Evolutionary conservation across 352 stramenopile species (phyloP).

Genomic region (Phytophthora foliorum): DNA sequence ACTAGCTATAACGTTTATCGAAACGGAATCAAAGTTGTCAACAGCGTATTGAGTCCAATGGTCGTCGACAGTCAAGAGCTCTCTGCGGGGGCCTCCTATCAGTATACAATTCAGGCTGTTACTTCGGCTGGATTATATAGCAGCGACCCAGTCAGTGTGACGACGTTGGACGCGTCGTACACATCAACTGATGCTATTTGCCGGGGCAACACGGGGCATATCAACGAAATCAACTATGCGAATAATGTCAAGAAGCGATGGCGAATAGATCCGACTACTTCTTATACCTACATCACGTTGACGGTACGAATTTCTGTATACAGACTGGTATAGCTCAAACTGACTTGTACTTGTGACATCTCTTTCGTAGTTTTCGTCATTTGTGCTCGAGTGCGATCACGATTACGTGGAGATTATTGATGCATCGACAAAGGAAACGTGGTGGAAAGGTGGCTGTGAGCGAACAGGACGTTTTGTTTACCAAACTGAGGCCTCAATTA

Average conservation of each 20-base stretch:
- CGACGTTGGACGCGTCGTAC: constrained; percentile 22
- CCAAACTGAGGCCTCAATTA: constrained; percentile 41
- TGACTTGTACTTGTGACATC: constrained; percentile 5
- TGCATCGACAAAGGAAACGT: constrained; percentile 17
- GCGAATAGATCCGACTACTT: constrained; percentile 40
- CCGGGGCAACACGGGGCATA: constrained; percentile 23
- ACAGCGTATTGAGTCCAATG: not conserved
- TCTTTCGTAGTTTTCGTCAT: constrained; percentile 36
- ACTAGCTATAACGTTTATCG: constrained; percentile 53
- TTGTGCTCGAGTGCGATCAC: constrained; percentile 79
- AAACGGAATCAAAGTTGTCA: constrained; percentile 31
- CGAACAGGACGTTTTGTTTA: constrained; percentile 51
- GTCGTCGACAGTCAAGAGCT: not conserved
- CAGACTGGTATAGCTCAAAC: not conserved
- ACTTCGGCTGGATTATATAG: constrained; percentile 14
- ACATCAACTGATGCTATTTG: constrained; percentile 34
- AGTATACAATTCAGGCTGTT: constrained; percentile 26
- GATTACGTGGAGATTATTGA: constrained; percentile 63
- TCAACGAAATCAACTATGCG: constrained; percentile 48
- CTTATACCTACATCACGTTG: constrained; percentile 43
- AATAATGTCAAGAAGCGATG: constrained; percentile 45
- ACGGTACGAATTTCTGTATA: constrained; percentile 22
- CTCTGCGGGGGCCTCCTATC: constrained; percentile 23
- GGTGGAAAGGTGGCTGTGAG: constrained; percentile 70
- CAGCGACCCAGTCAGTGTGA: constrained; percentile 24